phyloP scores from a whole-genome alignment of 352 stramenopile species.

The Globisporangium apiculatum region DNA sequence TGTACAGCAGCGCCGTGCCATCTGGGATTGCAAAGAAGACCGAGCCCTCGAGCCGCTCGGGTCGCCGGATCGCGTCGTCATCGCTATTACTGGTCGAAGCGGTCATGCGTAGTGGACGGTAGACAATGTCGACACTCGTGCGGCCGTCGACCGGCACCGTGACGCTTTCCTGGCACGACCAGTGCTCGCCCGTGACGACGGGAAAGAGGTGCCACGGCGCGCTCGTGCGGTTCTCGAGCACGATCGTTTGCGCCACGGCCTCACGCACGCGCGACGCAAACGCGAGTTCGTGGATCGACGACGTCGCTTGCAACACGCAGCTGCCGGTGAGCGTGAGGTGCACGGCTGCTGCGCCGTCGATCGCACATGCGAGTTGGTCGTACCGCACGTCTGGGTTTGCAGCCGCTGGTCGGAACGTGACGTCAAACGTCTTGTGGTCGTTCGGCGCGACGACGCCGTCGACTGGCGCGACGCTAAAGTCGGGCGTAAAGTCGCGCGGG shows the following conservation, averaged over 20 bases:
- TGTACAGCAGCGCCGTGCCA: constrained; percentile 84
- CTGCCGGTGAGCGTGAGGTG: constrained; percentile 71
- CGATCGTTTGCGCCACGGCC: constrained; percentile 42
- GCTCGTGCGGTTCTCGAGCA: constrained; percentile 76
- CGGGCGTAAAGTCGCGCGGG: constrained; percentile 48
- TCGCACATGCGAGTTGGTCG: constrained; percentile 60
- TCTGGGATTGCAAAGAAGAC: constrained; percentile 90
- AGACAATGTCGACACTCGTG: constrained; percentile 59
- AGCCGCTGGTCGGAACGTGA: constrained; percentile 80
- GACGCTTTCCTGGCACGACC: constrained; percentile 78
- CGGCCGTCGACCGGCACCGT: constrained; percentile 66
- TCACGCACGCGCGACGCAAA: constrained; percentile 85
- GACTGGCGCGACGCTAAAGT: constrained; percentile 77
- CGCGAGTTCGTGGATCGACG: constrained; percentile 80
- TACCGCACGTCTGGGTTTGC: constrained; percentile 87
- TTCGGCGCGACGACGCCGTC: constrained; percentile 83
- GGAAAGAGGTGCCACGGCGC: constrained; percentile 84
- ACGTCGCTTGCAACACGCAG: constrained; percentile 84
- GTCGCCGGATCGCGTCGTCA: constrained; percentile 23
- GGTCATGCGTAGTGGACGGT: constrained; percentile 86
- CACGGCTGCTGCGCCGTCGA: constrained; percentile 56
- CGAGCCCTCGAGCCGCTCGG: constrained; percentile 59
- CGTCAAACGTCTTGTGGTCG: constrained; percentile 84
- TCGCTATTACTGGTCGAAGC: neutral
- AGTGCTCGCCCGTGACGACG: constrained; percentile 84